Base-by-base conservation (phyloP, 2,329 filamentous ascomycete genomes). In the Alternaria ventricosa region DNA sequence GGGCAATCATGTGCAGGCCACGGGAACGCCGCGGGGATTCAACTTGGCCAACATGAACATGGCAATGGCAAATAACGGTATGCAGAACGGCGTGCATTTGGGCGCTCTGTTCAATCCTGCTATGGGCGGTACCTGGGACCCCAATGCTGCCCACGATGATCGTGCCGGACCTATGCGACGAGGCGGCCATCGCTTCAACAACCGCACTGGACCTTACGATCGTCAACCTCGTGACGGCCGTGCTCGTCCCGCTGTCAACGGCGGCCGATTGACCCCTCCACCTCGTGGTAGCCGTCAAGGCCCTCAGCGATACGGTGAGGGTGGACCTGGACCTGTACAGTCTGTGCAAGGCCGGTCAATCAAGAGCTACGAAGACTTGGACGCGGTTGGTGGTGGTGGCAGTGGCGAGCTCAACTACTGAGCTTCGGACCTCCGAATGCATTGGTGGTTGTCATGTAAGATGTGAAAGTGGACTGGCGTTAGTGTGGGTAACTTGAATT, bases 321-420 rank as follows among this genome's bases (percentile, higher is more conserved):
- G 92, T 43, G 91, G 88, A 23, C 89, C 91, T 57, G 94, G 94
- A 0, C 95, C 96, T 20, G 88, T 92, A 20, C 94, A 98, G 81
- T 95, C 96, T 11, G 94, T 97, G 1, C 93, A 96, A 71, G 96
- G 96, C 6, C 89, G 96, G 61, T 97, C 92, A 65, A 83, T 99
- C 69, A 97, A 97, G 86, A 97, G 93, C 79, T 99, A 99, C 78
- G 96, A 99, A 80, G 96, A 99, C 78, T 84, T 99, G 23, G 96
- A 99, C 82, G 95, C 96, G n/a, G 83, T 82, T 55, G 81, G 81
- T 43, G 78, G 76, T 20, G 79, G 80, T 55, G 92, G 90, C 44
- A 89, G 90, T 44, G 92, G 92, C 27, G 95, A 97, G 82, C 84
- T 98, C 74, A 96, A 98, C 81, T 98, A 98, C 78, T 98, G 78